Base-by-base conservation (phyloP, 2,329 filamentous ascomycete genomes). In the Nigrospora osmanthi region DNA sequence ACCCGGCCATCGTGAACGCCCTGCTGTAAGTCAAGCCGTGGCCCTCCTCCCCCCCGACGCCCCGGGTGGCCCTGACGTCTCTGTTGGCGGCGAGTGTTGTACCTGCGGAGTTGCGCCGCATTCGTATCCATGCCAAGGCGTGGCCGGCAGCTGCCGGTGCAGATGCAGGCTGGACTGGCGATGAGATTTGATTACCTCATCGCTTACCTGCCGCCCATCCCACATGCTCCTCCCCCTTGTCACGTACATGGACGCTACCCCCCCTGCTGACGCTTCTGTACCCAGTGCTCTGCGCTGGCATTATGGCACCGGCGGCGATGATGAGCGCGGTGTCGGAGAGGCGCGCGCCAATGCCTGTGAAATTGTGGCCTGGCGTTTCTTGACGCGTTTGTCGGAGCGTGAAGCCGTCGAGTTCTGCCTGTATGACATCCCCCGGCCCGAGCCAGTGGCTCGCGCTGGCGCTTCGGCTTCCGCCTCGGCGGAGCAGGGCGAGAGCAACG, bases 341-440 rank as follows among this genome's bases (percentile, higher is more conserved):
- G 78, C 84, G 13, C 75, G 86, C 44, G 84, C 83, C 16, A 78
- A 80, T 57, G 85, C 84, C 28, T 90, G 86, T 58, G 87, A 91
- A 66, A 85, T 89, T 49, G 84, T 89, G 13, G 87, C 87, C 34
- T 89, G 85, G 83, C 78, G 86, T 35, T 88, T 89, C 54, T 69
- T 90, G 33, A 80, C 80, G 14, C 80, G 80, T 44, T 68, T 89
- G 31, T 83, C 82, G 2, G 84, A 89, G 58, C 71, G 80, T 19
- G 86, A 90, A 55, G 81, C 81, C 10, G 82, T 91, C 23, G 80
- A 88, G 45, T 87, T 75, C 55, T 84, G 87, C 45, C 75, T 89
- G 32, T 83, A 83, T 52, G 85, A 90, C 60, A 77, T 90, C 38
- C 81, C 83, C 2, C 68, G 69, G 43, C 52, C 55, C 10, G 58